phyloP scores from a whole-genome alignment of 2,329 filamentous ascomycete species.

The Thielaviopsis cerberus region DNA sequence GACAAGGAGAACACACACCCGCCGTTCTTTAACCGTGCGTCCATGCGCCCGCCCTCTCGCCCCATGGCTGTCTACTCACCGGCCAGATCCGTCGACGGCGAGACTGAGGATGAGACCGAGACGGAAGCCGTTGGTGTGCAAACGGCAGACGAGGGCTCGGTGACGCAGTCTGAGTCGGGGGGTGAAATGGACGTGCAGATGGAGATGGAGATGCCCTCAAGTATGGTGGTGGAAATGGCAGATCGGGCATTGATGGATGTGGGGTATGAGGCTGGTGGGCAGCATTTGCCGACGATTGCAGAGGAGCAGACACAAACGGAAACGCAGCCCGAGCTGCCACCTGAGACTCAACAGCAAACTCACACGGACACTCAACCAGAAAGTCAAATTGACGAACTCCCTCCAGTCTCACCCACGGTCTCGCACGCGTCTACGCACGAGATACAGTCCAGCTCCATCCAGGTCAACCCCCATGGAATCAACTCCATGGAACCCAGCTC shows the following conservation, averaged over 20 bases:
- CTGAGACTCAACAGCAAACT: background rate
- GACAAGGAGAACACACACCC: background rate
- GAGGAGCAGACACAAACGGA: background rate
- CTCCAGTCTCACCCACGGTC: background rate
- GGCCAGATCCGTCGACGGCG: background rate
- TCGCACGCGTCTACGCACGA: background rate
- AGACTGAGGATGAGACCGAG: conserved; percentile 4
- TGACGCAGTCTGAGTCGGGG: background rate
- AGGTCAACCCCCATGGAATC: too few species aligned
- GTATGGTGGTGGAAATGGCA: background rate
- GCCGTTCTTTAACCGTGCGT: background rate
- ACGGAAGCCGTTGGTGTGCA: conserved; percentile 10
- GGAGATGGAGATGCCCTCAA: background rate
- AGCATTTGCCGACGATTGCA: background rate
- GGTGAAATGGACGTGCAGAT: background rate
- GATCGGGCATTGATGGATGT: background rate
- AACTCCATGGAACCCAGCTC: too few species aligned
- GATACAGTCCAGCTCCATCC: background rate
- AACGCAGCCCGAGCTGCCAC: background rate
- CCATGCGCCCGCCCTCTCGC: background rate
- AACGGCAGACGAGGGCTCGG: too few species aligned
- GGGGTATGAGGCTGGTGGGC: background rate
- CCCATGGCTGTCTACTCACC: background rate
- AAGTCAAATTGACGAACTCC: background rate
- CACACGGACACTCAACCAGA: background rate